Base-by-base conservation (phyloP, 768 basidiomycete genomes). In the Sporobolomyces roseus region DNA sequence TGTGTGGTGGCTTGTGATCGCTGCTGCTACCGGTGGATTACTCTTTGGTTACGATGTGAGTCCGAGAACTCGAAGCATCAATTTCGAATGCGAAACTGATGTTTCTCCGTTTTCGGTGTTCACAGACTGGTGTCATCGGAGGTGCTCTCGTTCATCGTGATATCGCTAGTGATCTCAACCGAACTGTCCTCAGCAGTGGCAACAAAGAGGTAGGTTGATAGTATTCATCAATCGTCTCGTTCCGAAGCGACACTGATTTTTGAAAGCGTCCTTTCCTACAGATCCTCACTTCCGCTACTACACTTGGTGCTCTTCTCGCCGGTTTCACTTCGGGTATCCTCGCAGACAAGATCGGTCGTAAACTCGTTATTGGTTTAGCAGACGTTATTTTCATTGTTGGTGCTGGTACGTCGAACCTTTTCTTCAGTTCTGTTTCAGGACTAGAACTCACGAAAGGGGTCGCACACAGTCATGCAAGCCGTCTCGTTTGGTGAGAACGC, bases 1-100 rank as follows among this genome's bases (percentile, higher is more conserved):
- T 70, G 84, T 90, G 3, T 89, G 88, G 87, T 79, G 86, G n/a
- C 82, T 91, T 48, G 88, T 90, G 19, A 77, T 83, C 59, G 65
- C 68, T 2, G 72, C 72, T 17, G 72, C 68, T 1, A 73, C 56
- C 3, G 67, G 68, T 14, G 72, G 72, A 9, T 58, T 73, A 17
- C 58, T 73, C 27, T 73, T 73, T 35, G 72, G 72, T 12, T 73
- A 70, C 56, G 72, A 73, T n/a, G 71, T 68, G 19, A 52, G 66
- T 52, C 16, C n/a, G n/a, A n/a, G n/a, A 6, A 16, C 12, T 21
- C 21, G 6, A 30, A 27, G 36, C 16, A 25, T 43, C 41, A 17
- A 17, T 56, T 21, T 8, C 27, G n/a, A 41, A 54, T 33, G 7
- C 25, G 25, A 35, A 14, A 13, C 45, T 46, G 45, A 13, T 14